Base-by-base conservation (phyloP, 2,329 filamentous ascomycete genomes). In the Epichloe bromicola region DNA sequence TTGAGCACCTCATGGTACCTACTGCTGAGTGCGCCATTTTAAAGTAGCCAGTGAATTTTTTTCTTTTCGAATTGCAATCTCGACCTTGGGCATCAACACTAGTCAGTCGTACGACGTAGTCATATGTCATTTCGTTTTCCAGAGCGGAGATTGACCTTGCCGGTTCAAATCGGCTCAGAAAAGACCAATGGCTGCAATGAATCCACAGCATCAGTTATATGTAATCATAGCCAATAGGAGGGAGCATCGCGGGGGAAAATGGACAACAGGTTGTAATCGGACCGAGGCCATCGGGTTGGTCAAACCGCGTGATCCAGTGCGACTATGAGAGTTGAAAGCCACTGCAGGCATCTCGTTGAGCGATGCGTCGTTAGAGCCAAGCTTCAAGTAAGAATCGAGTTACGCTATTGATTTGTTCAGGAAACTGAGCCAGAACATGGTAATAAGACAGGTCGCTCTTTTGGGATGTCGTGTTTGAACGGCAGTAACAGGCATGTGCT, bases 231-330 rank as follows among this genome's bases (percentile, higher is more conserved):
- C 23, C 23, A 26, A 26, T 26, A 6, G 23, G 23, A 7, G 23
- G 26, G 26, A 10, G 8, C 8, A 33, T 37, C 44, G 23, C 15
- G 26, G 44, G 40, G 40, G 11, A 8, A 11, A 30, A 30, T 11
- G 30, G 30, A 30, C 30, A 11, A 0, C 26, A 30, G 26, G 30
- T 30, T 30, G 30, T 30, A n/a, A 39, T 50, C 33, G 37, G 38
- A 30, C 38, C 41, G 12, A 46, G 34, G 23, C 42, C 41, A 50
- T 46, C 14, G 34, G 20, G 23, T 30, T 30, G 42, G 40, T 40
- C 30, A 34, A 34, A 50, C 45, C 34, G 23, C 49, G 49, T 50
- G 49, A 44, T 50, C 49, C 34, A 19, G 40, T 38, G 20, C 33
- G n/a, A 37, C 19, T 17, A 39, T 30, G 8, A n/a, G 34, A 39